phyloP scores from a whole-genome alignment of 116 monocot genomes.

The Posidonia oceanica region DNA sequence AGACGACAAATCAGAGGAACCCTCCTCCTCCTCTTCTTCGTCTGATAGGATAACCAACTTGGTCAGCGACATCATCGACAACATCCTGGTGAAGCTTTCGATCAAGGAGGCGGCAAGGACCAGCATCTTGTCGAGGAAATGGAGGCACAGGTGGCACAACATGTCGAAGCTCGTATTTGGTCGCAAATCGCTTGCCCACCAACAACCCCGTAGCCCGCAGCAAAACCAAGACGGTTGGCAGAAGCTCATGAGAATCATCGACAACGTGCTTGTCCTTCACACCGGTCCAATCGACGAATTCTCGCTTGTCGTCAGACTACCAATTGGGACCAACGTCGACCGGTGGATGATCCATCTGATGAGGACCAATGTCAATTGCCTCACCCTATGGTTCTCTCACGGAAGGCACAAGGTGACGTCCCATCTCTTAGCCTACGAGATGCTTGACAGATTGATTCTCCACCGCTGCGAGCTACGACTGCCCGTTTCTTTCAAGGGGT shows the following conservation, averaged over 20 bases:
- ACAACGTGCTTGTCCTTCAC: slow-evolving; percentile 19
- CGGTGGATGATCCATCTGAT: slow-evolving; percentile 11
- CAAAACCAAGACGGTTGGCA: background rate
- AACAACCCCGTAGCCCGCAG: background rate
- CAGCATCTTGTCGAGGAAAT: slow-evolving; percentile 3
- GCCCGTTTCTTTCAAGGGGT: slow-evolving; percentile 14
- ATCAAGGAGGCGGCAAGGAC: slow-evolving; percentile 13
- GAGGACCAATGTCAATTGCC: slow-evolving; percentile 8
- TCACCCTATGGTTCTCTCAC: slow-evolving; percentile 9
- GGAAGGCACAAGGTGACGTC: background rate
- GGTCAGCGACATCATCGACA: slow-evolving; percentile 5
- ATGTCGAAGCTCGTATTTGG: slow-evolving; percentile 10
- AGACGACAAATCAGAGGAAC: background rate
- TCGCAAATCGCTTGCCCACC: background rate
- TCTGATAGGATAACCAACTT: slow-evolving; percentile 8
- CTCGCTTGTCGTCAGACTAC: background rate
- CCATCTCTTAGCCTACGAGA: slow-evolving; percentile 2
- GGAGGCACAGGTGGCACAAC: slow-evolving; percentile 14
- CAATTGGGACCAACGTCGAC: background rate
- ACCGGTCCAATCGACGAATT: slow-evolving; percentile 12
- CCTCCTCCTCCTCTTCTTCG: background rate
- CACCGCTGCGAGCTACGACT: slow-evolving; percentile 6
- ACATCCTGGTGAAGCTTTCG: slow-evolving; percentile 4
- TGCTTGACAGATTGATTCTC: slow-evolving; percentile 6
- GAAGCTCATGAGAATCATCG: slow-evolving; percentile 10